Conservation (phyloP, 495 filamentous ascomycete genomes). For the Xylaria cubensis region DNA sequence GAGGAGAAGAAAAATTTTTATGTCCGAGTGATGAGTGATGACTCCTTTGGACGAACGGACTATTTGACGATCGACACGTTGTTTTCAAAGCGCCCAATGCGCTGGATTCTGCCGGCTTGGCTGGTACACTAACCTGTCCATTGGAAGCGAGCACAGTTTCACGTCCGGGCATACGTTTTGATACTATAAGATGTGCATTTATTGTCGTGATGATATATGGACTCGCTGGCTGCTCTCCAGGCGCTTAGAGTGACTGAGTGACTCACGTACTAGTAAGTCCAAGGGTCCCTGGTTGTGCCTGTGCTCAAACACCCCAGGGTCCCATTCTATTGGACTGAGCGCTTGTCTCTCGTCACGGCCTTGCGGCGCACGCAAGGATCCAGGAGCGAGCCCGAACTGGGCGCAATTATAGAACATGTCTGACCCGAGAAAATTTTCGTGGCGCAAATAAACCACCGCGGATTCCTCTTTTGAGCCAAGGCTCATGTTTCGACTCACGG, state of each 20-base stretch:
- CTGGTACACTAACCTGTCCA: background rate
- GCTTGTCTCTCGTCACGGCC: conserved; percentile 6
- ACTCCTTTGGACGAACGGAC: background rate
- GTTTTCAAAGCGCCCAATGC: background rate
- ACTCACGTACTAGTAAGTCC: conserved; percentile 21
- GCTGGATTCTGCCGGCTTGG: conserved; percentile 13
- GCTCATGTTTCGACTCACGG: background rate
- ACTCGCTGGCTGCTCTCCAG: background rate
- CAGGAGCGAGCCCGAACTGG: background rate
- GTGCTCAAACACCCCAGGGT: background rate
- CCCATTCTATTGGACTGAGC: conserved; percentile 15
- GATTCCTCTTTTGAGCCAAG: conserved; percentile 4
- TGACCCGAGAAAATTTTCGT: conserved; percentile 27
- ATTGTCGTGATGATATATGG: conserved; percentile 1
- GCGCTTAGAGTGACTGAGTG: conserved; percentile 13
- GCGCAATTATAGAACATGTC: conserved; percentile 25
- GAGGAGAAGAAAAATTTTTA: background rate
- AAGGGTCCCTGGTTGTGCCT: conserved; percentile 5
- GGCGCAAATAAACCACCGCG: conserved; percentile 3
- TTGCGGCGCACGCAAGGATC: conserved; percentile 11
- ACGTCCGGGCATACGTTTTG: background rate
- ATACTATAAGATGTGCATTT: conserved; percentile 9
- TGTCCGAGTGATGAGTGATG: background rate
- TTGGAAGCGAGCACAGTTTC: conserved; percentile 1
- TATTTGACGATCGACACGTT: conserved; percentile 23